Conservation (phyloP, 1,139 yeast species). For the Suhomyces wounanorum region DNA sequence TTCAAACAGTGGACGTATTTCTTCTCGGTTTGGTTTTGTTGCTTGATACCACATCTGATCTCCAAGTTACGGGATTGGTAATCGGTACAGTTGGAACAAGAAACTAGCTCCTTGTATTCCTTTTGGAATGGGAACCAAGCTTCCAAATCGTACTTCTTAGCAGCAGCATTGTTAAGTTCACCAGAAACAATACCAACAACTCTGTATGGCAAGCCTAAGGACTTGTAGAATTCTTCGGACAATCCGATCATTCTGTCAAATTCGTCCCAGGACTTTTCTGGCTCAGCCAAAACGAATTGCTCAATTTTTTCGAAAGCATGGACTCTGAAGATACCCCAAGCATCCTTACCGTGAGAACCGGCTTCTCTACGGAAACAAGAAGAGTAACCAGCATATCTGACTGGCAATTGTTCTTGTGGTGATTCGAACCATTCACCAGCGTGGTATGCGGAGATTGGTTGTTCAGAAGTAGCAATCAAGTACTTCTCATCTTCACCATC, state of each 20-base stretch:
- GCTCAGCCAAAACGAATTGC: constrained; percentile 94
- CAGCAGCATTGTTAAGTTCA: constrained; percentile 98
- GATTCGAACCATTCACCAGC: constrained; percentile 98
- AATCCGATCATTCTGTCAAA: constrained; percentile 90
- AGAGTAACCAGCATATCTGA: constrained; percentile 95
- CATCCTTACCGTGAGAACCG: constrained; percentile 98
- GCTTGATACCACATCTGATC: constrained; percentile 97
- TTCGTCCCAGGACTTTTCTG: constrained; percentile 97
- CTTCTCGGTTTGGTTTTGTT: constrained; percentile 93
- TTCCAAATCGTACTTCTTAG: constrained; percentile 96
- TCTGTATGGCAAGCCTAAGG: constrained; percentile 91
- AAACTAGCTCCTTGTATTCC: constrained; percentile 96
- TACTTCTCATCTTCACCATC: constrained; percentile 98
- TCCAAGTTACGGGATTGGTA: constrained; percentile 98
- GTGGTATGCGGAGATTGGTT: constrained; percentile 98
- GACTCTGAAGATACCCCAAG: constrained; percentile 99
- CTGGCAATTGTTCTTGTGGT: constrained; percentile 95
- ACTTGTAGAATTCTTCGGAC: constrained; percentile 92
- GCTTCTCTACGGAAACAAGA: constrained; percentile 99
- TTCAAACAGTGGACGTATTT: constrained; percentile 97
- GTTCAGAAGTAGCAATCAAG: constrained; percentile 97
- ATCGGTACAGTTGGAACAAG: constrained; percentile 99
- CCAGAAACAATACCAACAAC: constrained; percentile 98
- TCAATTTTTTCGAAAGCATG: constrained; percentile 98
- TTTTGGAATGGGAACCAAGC: constrained; percentile 99